These are phyloP conservation scores for Diaporthe sp. DNA, from an alignment of 2,329 filamentous ascomycete species.

Conservation along the genomic window DNA sequence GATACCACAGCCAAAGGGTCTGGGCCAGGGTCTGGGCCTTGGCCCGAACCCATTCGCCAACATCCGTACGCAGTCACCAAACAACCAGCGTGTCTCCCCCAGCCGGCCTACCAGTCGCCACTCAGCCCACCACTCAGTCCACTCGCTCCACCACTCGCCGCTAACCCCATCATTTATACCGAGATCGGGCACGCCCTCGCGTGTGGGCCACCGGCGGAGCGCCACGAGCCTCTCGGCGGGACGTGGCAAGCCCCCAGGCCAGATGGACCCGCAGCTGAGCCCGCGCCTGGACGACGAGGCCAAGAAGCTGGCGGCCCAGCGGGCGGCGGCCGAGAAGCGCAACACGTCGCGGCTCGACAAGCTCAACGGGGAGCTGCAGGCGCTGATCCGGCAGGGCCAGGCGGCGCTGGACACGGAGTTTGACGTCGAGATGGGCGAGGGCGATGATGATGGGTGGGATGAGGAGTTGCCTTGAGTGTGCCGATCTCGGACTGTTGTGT, in stretches of 20 bases:
- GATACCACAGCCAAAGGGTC: conserved; percentile 38
- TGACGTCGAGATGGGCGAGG: conserved; percentile 75
- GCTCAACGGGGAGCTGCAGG: conserved; percentile 83
- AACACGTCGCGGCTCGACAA: conserved; percentile 84
- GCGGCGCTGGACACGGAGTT: conserved; percentile 85
- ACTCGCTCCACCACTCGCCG: conserved; percentile 46
- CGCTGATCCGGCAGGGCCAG: conserved; percentile 90
- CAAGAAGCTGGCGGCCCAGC: conserved; percentile 79
- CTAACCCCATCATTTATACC: conserved; percentile 39
- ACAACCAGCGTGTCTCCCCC: conserved; percentile 39
- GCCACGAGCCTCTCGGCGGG: conserved; percentile 61
- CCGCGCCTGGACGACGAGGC: conserved; percentile 75
- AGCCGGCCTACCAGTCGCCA: conserved; percentile 43
- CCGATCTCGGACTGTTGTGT: not conserved
- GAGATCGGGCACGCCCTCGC: conserved; percentile 28
- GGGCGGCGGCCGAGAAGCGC: conserved; percentile 80
- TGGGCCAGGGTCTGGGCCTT: conserved; percentile 26
- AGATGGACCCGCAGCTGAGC: conserved; percentile 54
- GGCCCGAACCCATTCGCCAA: conserved; percentile 42
- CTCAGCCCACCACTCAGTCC: conserved; percentile 43
- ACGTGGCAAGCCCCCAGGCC: conserved; percentile 34
- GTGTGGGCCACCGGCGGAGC: conserved; percentile 58
- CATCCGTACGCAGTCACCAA: conserved; percentile 33
- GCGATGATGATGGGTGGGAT: conserved; percentile 60
- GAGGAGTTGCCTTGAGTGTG: conserved; percentile 45